phyloP scores from a whole-genome alignment of 164 flowering plant genomes.

The Vitis rotundifolia region DNA sequence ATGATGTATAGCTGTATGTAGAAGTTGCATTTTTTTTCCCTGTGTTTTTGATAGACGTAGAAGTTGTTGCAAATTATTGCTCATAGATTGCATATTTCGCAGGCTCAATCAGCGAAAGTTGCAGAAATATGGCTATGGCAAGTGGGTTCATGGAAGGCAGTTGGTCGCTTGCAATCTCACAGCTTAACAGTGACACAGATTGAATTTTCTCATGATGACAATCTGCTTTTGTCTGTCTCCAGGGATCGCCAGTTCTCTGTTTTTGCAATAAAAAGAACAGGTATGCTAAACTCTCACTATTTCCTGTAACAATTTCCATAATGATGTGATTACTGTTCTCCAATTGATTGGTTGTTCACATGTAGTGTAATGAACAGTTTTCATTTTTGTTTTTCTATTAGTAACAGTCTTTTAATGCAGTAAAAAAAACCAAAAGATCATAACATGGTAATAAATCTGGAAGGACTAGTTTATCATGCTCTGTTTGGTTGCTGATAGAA shows the following conservation, averaged over 20 bases:
- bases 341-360: not conserved
- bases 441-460: too few species aligned
- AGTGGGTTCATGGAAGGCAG: slow-evolving; percentile 92
- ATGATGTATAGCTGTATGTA: not conserved
- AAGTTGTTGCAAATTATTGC: not conserved
- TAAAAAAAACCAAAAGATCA: too few species aligned
- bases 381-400: not conserved
- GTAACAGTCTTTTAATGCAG: too few species aligned
- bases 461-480: too few species aligned
- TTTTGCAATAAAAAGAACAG: slow-evolving; percentile 61
- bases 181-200: slow-evolving; percentile 86
- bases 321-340: not conserved
- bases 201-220: slow-evolving; percentile 85
- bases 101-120: slow-evolving; percentile 82
- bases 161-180: slow-evolving; percentile 90
- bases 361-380: not conserved
- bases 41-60: too few species aligned
- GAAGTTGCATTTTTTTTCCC: too few species aligned
- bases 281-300: slow-evolving; percentile 25
- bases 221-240: slow-evolving; percentile 79
- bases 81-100: slow-evolving; percentile 20
- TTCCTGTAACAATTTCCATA: not conserved
- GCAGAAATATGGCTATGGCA: slow-evolving; percentile 98
- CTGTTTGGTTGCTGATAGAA: too few species aligned
- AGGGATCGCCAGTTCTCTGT: slow-evolving; percentile 94